A percentile compares a stretch with the other conserved stretches of the same genome.
Evolutionary conservation across 371 early-diverging fungal species (phyloP).

Genomic region (Phascolomyces articulosus): DNA sequence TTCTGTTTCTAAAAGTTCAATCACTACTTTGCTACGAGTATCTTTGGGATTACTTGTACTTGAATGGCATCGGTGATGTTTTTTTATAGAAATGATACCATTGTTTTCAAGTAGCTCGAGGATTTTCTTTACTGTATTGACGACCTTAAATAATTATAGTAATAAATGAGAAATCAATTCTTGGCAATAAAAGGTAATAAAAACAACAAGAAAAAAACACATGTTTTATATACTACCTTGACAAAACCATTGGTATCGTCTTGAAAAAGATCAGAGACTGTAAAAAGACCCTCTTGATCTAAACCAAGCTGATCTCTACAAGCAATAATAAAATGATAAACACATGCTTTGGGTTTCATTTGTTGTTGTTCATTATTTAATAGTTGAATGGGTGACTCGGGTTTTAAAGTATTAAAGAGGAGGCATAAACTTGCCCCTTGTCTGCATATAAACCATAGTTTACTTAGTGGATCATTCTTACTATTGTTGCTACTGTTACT

Average conservation of each 20-base stretch:
- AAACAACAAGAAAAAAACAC: too few relatives aligned
- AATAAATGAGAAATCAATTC: too few relatives aligned
- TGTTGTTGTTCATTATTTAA: conserved; percentile 38
- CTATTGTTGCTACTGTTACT: neutral
- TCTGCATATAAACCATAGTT: conserved; percentile 88
- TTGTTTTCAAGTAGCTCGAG: conserved; percentile 34
- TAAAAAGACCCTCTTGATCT: conserved; percentile 75
- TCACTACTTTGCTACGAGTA: conserved; percentile 85
- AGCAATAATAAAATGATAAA: conserved; percentile 80
- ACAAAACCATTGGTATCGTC: conserved; percentile 96
- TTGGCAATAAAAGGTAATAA: too few relatives aligned
- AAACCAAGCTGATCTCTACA: conserved; percentile 74
- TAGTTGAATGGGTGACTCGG: conserved; percentile 51
- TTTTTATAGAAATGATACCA: conserved; percentile 29
- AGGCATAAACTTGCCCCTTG: conserved; percentile 87
- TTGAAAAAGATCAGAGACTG: conserved; percentile 84
- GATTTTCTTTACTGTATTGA: conserved; percentile 36
- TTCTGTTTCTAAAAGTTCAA: conserved; percentile 35
- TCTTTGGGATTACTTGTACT: conserved; percentile 56
- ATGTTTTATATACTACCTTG: conserved; percentile 63
- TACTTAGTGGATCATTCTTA: conserved; percentile 74
- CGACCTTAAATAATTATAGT: conserved; percentile 23
- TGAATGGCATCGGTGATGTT: conserved; percentile 11
- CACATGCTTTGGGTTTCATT: conserved; percentile 77
- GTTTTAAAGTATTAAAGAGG: conserved; percentile 75